These are phyloP conservation scores for Alternaria sp. DNA, from an alignment of 2,329 filamentous ascomycete species.

Conservation along the genomic window DNA sequence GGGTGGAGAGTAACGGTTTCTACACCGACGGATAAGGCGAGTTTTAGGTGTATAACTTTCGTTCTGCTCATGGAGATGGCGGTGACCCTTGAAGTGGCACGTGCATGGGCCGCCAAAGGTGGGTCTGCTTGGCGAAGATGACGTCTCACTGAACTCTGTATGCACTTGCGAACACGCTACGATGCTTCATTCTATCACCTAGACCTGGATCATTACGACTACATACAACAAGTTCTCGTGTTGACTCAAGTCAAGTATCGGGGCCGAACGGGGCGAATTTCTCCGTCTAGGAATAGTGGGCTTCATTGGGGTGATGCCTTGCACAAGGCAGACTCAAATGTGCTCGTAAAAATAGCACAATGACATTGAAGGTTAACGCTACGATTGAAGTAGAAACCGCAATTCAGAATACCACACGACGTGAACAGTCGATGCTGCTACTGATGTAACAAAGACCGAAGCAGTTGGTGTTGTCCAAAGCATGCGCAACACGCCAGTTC, in stretches of 20 bases:
- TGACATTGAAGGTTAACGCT: slow-evolving; percentile 7
- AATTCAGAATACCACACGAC: background rate
- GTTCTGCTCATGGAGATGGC: slow-evolving; percentile 29
- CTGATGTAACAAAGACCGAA: slow-evolving; percentile 23
- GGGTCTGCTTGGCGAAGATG: slow-evolving; percentile 20
- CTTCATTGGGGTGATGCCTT: slow-evolving; percentile 4
- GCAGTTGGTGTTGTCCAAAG: slow-evolving; percentile 2
- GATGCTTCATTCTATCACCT: slow-evolving; percentile 2
- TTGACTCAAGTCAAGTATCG: background rate
- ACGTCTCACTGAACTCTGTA: slow-evolving; percentile 20
- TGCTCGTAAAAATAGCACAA: slow-evolving; percentile 16
- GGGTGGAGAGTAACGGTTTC: slow-evolving; percentile 26
- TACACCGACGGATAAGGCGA: slow-evolving; percentile 37
- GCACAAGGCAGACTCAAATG: slow-evolving; percentile 25
- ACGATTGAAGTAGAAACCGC: background rate
- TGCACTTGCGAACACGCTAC: slow-evolving; percentile 9
- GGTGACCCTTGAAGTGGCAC: slow-evolving; percentile 26
- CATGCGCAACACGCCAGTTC: background rate
- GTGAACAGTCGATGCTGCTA: background rate
- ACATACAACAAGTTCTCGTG: background rate
- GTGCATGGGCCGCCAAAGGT: slow-evolving; percentile 11
- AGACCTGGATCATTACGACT: slow-evolving; percentile 7
- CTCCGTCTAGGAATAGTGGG: background rate
- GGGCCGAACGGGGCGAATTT: background rate
- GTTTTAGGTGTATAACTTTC: slow-evolving; percentile 8